phyloP scores from a whole-genome alignment of 1,284 basidiomycete species.

The Austroboletus olivaceoglutinosus region DNA sequence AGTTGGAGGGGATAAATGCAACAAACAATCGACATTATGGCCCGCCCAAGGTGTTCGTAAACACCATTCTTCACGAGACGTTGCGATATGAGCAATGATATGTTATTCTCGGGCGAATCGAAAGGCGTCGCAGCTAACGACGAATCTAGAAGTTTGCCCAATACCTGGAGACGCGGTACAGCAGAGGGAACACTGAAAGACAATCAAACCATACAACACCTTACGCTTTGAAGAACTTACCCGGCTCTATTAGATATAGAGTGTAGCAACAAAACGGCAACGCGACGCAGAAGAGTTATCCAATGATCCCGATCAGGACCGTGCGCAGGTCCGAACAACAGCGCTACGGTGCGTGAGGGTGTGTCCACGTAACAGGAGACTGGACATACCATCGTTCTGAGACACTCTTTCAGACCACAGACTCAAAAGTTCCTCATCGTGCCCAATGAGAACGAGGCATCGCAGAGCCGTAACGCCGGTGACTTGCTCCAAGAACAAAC shows the following conservation, averaged over 20 bases:
- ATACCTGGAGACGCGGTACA: constrained; percentile 26
- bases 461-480: constrained; percentile 53
- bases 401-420: constrained; percentile 45
- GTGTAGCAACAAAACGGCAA: constrained; percentile 47
- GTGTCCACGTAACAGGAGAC: not conserved
- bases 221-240: constrained; percentile 36
- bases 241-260: constrained; percentile 47
- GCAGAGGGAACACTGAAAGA: constrained; percentile 29
- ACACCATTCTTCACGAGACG: constrained; percentile 15
- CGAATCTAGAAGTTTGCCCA: constrained; percentile 28
- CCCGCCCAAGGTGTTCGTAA: constrained; percentile 18
- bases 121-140: constrained; percentile 3
- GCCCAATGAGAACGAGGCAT: constrained; percentile 58
- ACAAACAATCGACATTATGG: constrained; percentile 28
- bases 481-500: constrained; percentile 39
- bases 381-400: constrained; percentile 42
- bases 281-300: constrained; percentile 54
- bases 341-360: constrained; percentile 32
- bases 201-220: not conserved
- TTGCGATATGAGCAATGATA: constrained; percentile 16
- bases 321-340: constrained; percentile 41
- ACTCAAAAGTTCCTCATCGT: constrained; percentile 51
- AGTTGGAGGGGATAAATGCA: not conserved
- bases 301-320: constrained; percentile 47
- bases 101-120: constrained; percentile 11